Percentiles rank a stretch among this genome's conserved stretches.
Conservation (phyloP, 2,329 filamentous ascomycete species). For the Pseudocercospora cruenta region DNA sequence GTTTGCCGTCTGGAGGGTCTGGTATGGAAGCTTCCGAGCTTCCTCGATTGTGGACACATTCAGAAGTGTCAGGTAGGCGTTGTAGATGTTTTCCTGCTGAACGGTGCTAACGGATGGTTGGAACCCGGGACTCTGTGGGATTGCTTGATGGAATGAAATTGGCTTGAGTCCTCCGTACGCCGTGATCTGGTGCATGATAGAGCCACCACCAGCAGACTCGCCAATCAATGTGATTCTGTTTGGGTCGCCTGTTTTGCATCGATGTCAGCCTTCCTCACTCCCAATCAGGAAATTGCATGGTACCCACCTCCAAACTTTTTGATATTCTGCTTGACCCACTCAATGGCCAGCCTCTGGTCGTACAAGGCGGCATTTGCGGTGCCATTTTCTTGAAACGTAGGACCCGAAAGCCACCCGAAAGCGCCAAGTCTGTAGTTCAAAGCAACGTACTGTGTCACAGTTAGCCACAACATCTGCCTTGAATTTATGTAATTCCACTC, state of each 20-base stretch:
- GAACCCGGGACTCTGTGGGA: conserved; percentile 53
- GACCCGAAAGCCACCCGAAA: conserved; percentile 53
- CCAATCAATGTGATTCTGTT: conserved; percentile 48
- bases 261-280: background rate
- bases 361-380: conserved; percentile 55
- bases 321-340: conserved; percentile 55
- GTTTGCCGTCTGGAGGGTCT: conserved; percentile 49
- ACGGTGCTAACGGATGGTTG: conserved; percentile 40
- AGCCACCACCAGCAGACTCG: conserved; percentile 57
- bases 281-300: background rate
- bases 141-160: conserved; percentile 46
- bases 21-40: conserved; percentile 47
- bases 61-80: conserved; percentile 45
- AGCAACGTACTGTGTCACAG: conserved; percentile 26
- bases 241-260: conserved; percentile 43
- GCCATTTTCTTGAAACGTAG: conserved; percentile 47
- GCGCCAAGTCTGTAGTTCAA: conserved; percentile 54
- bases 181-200: conserved; percentile 61
- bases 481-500: background rate
- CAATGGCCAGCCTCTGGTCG: conserved; percentile 59
- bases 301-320: conserved; percentile 51
- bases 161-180: conserved; percentile 45
- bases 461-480: conserved; percentile 20
- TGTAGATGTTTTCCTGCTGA: conserved; percentile 45
- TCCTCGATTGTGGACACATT: conserved; percentile 51